Conservation (phyloP, 179 eudicot genomes). For the Beta macrorhiza region DNA sequence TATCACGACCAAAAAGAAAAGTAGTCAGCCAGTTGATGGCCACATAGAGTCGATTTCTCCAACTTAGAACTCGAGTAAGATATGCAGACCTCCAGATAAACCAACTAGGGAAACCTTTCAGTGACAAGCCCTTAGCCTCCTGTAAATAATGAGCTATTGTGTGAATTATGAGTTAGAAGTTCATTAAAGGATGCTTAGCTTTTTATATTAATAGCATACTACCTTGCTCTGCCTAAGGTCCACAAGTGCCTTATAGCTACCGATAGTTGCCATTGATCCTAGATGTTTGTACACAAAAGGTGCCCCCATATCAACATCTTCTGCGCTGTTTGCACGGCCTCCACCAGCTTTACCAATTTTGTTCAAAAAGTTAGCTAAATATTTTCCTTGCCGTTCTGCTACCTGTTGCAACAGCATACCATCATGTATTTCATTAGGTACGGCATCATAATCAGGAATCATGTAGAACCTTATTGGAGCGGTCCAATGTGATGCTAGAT, state of each 20-base stretch:
- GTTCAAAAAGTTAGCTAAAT: slow-evolving; percentile 66
- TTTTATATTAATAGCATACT: slow-evolving; percentile 1
- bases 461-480: too few species aligned
- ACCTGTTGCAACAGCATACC: slow-evolving; percentile 48
- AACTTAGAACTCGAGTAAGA: slow-evolving; percentile 90
- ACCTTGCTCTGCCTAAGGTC: slow-evolving; percentile 99
- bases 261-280: slow-evolving; percentile 97
- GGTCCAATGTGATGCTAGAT: neutral
- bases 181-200: neutral
- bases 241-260: slow-evolving; percentile 95
- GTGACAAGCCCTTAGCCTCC: slow-evolving; percentile 80
- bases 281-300: slow-evolving; percentile 84
- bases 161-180: neutral
- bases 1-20: slow-evolving; percentile 86
- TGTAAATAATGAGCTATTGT: slow-evolving; percentile 18
- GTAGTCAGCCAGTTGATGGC: slow-evolving; percentile 92
- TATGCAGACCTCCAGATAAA: slow-evolving; percentile 96
- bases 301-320: slow-evolving; percentile 57
- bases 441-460: neutral
- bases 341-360: slow-evolving; percentile 71
- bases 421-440: neutral
- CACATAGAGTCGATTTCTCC: slow-evolving; percentile 96
- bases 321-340: slow-evolving; percentile 62
- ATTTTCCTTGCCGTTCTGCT: slow-evolving; percentile 97
- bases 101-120: slow-evolving; percentile 88